A percentile compares a stretch with the other conserved stretches of the same genome.
phyloP scores from a whole-genome alignment of 2,329 filamentous ascomycete species.

The Cytospora schulzeri region DNA sequence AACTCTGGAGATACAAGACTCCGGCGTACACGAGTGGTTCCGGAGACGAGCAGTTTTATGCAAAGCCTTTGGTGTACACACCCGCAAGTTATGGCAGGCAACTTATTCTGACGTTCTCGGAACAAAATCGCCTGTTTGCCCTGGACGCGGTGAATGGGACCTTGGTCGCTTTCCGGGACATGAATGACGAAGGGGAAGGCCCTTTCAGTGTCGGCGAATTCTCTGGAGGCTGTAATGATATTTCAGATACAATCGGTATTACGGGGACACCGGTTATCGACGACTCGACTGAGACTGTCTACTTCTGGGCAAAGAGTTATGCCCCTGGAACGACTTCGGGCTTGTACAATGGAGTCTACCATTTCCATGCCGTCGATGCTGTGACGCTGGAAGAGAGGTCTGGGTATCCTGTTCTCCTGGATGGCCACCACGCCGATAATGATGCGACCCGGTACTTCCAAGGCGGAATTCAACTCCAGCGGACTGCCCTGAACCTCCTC shows the following conservation, averaged over 20 bases:
- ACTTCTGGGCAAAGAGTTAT: conserved; percentile 29
- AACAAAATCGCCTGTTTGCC: conserved; percentile 61
- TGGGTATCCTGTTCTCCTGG: conserved; percentile 47
- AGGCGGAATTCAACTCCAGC: conserved; percentile 48
- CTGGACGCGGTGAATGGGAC: conserved; percentile 57
- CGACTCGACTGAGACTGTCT: conserved; percentile 45
- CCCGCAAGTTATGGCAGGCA: conserved; percentile 43
- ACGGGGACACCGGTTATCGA: conserved; percentile 51
- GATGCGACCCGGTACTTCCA: conserved; percentile 47
- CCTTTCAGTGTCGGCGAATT: conserved; percentile 50
- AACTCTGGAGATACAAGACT: conserved; percentile 32
- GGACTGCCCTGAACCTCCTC: conserved; percentile 39
- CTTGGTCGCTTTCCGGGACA: conserved; percentile 46
- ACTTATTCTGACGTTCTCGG: conserved; percentile 58
- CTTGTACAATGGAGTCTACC: conserved; percentile 16
- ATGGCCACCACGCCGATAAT: conserved; percentile 48
- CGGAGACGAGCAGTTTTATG: conserved; percentile 41
- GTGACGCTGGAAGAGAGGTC: conserved; percentile 26
- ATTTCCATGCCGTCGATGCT: conserved; percentile 29
- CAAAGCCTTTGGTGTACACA: conserved; percentile 55
- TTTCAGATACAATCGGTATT: conserved; percentile 49
- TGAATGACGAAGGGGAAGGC: conserved; percentile 39
- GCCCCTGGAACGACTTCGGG: conserved; percentile 12
- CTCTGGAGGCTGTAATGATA: conserved; percentile 49
- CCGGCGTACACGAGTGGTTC: conserved; percentile 8